Percentiles rank a stretch among this genome's conserved stretches.
Conservation (phyloP, 805 yeast species). For the Yamadazyma sp. region DNA sequence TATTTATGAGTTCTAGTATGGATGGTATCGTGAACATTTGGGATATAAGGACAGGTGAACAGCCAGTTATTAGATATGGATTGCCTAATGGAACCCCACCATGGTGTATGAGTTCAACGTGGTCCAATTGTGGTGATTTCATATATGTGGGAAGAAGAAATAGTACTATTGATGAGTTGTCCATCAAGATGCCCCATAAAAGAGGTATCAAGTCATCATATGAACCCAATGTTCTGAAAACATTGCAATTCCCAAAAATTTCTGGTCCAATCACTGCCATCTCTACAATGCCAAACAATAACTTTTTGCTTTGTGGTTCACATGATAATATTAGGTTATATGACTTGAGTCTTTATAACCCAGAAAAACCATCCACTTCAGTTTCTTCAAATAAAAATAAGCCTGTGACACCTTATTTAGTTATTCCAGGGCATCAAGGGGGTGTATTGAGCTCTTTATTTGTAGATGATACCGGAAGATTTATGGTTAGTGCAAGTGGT, state of each 20-base stretch:
- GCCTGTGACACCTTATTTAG: slow-evolving; percentile 70
- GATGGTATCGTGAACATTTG: slow-evolving; percentile 81
- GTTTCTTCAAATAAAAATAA: slow-evolving; percentile 21
- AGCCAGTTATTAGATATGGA: slow-evolving; percentile 46
- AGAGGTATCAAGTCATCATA: slow-evolving; percentile 13
- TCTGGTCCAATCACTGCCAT: slow-evolving; percentile 90
- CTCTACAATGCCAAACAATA: slow-evolving; percentile 73
- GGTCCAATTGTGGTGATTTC: slow-evolving; percentile 81
- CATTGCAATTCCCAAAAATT: slow-evolving; percentile 73
- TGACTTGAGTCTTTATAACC: slow-evolving; percentile 55
- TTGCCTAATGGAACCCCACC: slow-evolving; percentile 77
- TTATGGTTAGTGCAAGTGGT: slow-evolving; percentile 88
- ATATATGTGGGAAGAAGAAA: slow-evolving; percentile 88
- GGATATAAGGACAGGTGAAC: slow-evolving; percentile 59
- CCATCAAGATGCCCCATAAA: slow-evolving; percentile 55
- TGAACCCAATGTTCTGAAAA: slow-evolving; percentile 49
- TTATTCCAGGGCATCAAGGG: slow-evolving; percentile 96
- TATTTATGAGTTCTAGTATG: slow-evolving; percentile 76
- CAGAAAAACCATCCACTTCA: slow-evolving; percentile 18
- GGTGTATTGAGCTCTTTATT: slow-evolving; percentile 75
- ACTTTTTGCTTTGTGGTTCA: slow-evolving; percentile 83
- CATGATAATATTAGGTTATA: slow-evolving; percentile 85
- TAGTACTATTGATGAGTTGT: slow-evolving; percentile 76
- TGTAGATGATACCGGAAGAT: slow-evolving; percentile 85
- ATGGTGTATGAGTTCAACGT: slow-evolving; percentile 87